These are phyloP conservation scores for Stevia rebaudiana DNA, from an alignment of 140 eudicot genomes.

Conservation along the genomic window DNA sequence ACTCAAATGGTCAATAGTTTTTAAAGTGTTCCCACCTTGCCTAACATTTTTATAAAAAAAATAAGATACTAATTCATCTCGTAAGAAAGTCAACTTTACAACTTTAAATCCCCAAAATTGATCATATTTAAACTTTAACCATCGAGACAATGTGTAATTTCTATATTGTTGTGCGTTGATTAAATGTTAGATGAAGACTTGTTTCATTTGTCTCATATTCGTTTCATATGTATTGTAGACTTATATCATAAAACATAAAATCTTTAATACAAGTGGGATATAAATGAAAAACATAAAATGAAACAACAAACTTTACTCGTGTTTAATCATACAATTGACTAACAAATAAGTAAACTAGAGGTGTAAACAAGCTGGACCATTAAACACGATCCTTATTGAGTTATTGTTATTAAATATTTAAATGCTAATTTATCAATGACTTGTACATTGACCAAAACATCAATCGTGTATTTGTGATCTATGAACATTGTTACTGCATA, in stretches of 20 bases:
- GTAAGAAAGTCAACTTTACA: constrained; percentile 18
- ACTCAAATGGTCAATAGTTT: constrained; percentile 25
- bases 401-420: no score
- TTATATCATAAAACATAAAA: not conserved
- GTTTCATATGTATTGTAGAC: not conserved
- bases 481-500: no score
- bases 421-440: constrained; percentile 24
- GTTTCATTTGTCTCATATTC: not conserved
- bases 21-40: constrained; percentile 34
- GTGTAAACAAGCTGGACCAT: no score
- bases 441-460: constrained; percentile 21
- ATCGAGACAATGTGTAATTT: constrained; percentile 4
- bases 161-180: not conserved
- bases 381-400: constrained; percentile 6
- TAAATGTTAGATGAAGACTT: not conserved
- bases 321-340: not conserved
- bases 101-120: constrained; percentile 5
- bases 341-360: no score
- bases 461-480: not conserved
- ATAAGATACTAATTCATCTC: not conserved
- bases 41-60: constrained; percentile 4
- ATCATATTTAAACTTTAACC: constrained; percentile 4
- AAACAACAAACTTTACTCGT: not conserved
- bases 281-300: not conserved
- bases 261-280: not conserved